phyloP scores from a whole-genome alignment of 148 eudicot genomes.

The Cornus suecica region DNA sequence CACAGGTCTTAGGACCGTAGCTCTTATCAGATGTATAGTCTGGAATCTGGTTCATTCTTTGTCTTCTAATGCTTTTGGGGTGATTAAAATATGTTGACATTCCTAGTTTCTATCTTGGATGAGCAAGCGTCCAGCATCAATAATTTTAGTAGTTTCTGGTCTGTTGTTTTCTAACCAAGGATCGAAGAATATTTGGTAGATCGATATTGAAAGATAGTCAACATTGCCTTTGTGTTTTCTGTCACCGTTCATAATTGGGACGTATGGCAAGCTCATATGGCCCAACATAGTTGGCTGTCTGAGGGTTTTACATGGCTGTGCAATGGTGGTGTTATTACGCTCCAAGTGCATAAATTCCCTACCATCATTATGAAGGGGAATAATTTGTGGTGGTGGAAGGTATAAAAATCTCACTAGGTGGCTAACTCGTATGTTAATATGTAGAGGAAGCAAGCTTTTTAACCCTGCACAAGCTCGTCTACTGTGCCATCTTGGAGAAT shows the following conservation, averaged over 20 bases:
- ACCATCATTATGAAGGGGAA: background rate
- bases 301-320: background rate
- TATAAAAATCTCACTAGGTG: background rate
- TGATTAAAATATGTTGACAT: too few species aligned
- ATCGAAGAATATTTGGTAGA: background rate
- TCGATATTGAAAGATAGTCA: background rate
- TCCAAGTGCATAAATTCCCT: background rate
- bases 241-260: background rate
- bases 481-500: background rate
- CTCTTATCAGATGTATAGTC: too few species aligned
- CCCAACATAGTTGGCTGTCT: too few species aligned
- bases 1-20: too few species aligned
- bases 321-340: background rate
- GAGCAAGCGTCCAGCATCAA: too few species aligned
- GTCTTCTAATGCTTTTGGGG: too few species aligned
- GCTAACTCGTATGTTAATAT: background rate
- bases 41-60: too few species aligned
- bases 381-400: background rate
- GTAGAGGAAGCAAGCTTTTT: background rate
- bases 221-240: background rate
- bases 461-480: background rate
- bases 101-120: too few species aligned
- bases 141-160: too few species aligned
- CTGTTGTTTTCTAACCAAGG: too few species aligned
- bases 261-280: too few species aligned